Conservation (phyloP, 148 eudicot genomes). For the Pouteria glomerata region DNA sequence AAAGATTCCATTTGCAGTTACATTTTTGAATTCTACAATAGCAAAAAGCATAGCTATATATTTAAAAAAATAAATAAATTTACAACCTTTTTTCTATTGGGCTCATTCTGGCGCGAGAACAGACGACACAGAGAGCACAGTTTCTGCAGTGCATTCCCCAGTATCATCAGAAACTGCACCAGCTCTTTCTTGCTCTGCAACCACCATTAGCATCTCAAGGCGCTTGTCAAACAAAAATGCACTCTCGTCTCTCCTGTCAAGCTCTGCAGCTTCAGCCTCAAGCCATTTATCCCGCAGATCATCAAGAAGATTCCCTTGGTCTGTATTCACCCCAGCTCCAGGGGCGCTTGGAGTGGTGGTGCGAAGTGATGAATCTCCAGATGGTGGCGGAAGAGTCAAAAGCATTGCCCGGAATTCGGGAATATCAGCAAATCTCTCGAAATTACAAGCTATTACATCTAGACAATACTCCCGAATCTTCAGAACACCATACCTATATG, state of each 20-base stretch:
- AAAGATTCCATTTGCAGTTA: too few species aligned
- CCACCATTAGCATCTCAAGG: slow-evolving; percentile 72
- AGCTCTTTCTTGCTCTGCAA: slow-evolving; percentile 60
- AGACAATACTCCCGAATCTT: slow-evolving; percentile 91
- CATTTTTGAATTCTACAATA: background rate
- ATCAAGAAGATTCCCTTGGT: slow-evolving; percentile 74
- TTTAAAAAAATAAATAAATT: background rate
- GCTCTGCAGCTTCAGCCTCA: slow-evolving; percentile 88
- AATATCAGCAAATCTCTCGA: slow-evolving; percentile 83
- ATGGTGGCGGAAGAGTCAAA: slow-evolving; percentile 91
- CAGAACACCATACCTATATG: slow-evolving; percentile 73
- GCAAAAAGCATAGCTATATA: background rate
- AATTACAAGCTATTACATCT: slow-evolving; percentile 77
- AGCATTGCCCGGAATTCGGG: slow-evolving; percentile 79
- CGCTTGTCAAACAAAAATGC: slow-evolving; percentile 82
- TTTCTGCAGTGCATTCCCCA: background rate
- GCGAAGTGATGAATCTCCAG: slow-evolving; percentile 88
- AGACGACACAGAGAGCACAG: background rate
- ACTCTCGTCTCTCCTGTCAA: slow-evolving; percentile 85
- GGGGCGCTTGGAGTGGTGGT: slow-evolving; percentile 98
- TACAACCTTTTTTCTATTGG: background rate
- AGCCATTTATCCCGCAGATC: slow-evolving; percentile 97
- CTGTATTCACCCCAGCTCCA: slow-evolving; percentile 56
- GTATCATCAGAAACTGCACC: background rate
- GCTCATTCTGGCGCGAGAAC: background rate